Evolutionary conservation across 352 stramenopile species (phyloP).

Genomic region (Albugo laibachii): DNA sequence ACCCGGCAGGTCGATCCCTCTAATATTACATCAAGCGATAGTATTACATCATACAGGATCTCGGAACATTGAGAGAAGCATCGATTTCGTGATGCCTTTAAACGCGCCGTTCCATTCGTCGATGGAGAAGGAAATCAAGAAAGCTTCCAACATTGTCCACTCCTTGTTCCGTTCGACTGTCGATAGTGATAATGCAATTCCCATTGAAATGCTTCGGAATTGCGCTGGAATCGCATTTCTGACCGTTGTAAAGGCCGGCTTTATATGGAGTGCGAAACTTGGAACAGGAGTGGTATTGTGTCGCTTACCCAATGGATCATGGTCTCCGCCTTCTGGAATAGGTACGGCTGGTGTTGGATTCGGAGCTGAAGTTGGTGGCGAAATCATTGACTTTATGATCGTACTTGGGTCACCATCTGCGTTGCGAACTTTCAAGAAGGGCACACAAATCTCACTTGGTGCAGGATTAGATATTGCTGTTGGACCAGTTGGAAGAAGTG

Average conservation of each 20-base stretch:
- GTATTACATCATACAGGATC: background rate
- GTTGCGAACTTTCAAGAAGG: constrained; percentile 70
- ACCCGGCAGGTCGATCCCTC: too few relatives aligned
- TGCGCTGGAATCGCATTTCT: constrained; percentile 60
- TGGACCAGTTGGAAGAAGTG: constrained; percentile 41
- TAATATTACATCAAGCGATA: too few relatives aligned
- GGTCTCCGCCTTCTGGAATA: constrained; percentile 68
- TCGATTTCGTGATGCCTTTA: constrained; percentile 28
- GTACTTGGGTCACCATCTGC: constrained; percentile 46
- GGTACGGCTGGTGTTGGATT: constrained; percentile 65
- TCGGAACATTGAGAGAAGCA: background rate
- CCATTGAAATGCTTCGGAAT: constrained; percentile 62
- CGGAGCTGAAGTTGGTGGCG: constrained; percentile 60
- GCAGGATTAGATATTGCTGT: constrained; percentile 57
- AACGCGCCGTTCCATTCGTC: constrained; percentile 73
- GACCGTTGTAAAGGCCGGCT: constrained; percentile 66
- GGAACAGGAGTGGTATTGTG: constrained; percentile 67
- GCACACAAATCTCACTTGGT: constrained; percentile 60
- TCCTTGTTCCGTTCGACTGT: constrained; percentile 64
- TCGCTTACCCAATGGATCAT: constrained; percentile 58
- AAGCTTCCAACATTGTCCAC: constrained; percentile 66
- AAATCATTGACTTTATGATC: constrained; percentile 83
- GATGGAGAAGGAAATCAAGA: constrained; percentile 76
- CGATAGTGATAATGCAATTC: constrained; percentile 51
- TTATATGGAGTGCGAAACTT: constrained; percentile 73